Evolutionary conservation across 345 rosid genomes (phyloP).

Genomic region (Acer negundo): DNA sequence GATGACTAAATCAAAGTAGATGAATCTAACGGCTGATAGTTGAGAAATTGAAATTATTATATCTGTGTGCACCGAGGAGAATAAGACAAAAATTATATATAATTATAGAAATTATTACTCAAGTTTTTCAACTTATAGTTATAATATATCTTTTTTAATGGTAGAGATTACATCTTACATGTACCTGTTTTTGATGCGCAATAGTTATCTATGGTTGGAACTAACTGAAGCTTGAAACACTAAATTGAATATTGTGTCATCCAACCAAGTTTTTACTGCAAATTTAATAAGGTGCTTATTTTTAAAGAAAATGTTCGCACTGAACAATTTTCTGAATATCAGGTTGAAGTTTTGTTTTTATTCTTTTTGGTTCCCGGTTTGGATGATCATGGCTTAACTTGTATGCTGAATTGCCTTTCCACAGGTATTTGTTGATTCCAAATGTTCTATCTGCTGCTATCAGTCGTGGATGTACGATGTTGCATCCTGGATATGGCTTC

Average conservation of each 20-base stretch:
- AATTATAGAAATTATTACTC: too few relatives aligned
- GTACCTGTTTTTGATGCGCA: too few relatives aligned
- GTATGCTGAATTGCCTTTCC: conserved; percentile 15
- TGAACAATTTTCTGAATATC: not conserved
- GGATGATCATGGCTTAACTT: conserved; percentile 5
- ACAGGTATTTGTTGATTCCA: conserved; percentile 79
- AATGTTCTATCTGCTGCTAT: conserved; percentile 95
- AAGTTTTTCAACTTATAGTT: too few relatives aligned
- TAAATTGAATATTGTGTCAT: not conserved
- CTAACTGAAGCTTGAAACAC: not conserved
- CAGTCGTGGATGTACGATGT: conserved; percentile 89
- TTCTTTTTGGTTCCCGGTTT: not conserved
- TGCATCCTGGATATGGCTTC: conserved; percentile 99
- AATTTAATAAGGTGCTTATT: not conserved
- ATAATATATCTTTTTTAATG: too few relatives aligned
- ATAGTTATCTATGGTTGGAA: not conserved
- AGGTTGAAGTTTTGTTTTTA: not conserved
- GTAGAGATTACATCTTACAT: too few relatives aligned
- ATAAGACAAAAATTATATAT: too few relatives aligned
- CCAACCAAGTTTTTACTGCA: not conserved
- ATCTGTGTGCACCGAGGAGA: too few relatives aligned
- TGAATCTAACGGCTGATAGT: too few relatives aligned
- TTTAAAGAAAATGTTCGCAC: not conserved
- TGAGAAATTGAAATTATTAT: too few relatives aligned
- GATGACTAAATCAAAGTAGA: too few relatives aligned